Evolutionary conservation across 192 early-diverging fungal species (phyloP), one percentile per base, ranked within the genome.

Genomic region (Backusella mclennaniae): DNA sequence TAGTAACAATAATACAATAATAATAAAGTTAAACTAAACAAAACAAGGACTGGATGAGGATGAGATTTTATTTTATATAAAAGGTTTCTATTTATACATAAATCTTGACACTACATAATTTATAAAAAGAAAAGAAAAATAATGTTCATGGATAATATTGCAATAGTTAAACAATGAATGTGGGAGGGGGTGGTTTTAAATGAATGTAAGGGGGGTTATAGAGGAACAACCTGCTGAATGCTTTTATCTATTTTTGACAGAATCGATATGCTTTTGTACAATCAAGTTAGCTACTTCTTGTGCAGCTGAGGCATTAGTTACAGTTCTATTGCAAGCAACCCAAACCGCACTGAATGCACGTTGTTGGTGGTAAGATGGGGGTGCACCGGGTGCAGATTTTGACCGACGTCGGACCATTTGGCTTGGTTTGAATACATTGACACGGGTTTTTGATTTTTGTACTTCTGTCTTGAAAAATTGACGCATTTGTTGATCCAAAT

Each of bases 401-500:
- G 74, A 75, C 15, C 74, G 35, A 42, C 74, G 56, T 44, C 74
- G n/a, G 17, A 53, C 63, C 29, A 66, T 67, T 36, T 74, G 56
- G 6, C 14, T 44, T 9, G 59, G 74, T 12, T 67, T 66, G 33
- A 42, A 42, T 21, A 26, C 41, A 17, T 41, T 42, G 19, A 67
- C 23, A 49, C 63, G 23, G 11, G 38, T 29, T 52, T 59, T 73
- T 2, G 21, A 46, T 26, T 73, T 79, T 23, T 67, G 66, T 3
- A 79, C 77, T 73, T 79, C 71, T 29, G 73, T 66, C 52, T 66
- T 44, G 26, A 74, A 79, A 52, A 59, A 73, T 26, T 74, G 44
- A 19, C 73, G 73, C 77, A 79, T 79, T 67, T 73, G 77, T 56
- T 79, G 77, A 39, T 79, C 77, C 7, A 79, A 49, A 29, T 79